Conservation (phyloP, 176 grass and related monocot species). For the Neostapfia colusana region DNA sequence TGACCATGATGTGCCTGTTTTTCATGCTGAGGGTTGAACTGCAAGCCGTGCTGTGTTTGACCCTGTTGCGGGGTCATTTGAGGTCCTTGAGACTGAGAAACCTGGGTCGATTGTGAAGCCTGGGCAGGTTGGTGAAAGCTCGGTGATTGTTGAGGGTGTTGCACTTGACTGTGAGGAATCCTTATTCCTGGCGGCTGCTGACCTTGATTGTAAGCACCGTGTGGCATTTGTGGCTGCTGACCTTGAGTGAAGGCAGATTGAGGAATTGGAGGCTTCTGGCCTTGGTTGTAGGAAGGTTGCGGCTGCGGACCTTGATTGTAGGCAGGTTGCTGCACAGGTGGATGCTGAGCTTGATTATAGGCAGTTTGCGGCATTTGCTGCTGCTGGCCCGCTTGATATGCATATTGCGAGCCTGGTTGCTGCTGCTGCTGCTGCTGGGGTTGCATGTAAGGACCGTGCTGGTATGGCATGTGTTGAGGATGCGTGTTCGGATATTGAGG, state of each 20-base stretch:
- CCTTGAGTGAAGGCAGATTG: slow-evolving; percentile 48
- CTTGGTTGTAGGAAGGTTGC: slow-evolving; percentile 21
- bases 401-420: slow-evolving; percentile 50
- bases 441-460: slow-evolving; percentile 64
- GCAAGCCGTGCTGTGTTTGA: slow-evolving; percentile 47
- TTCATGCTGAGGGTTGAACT: slow-evolving; percentile 39
- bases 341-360: slow-evolving; percentile 43
- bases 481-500: slow-evolving; percentile 37
- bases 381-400: slow-evolving; percentile 62
- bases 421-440: slow-evolving; percentile 45
- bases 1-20: slow-evolving; percentile 41
- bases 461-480: slow-evolving; percentile 49
- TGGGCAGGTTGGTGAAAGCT: slow-evolving; percentile 51
- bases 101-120: slow-evolving; percentile 26
- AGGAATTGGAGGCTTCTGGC: slow-evolving; percentile 24
- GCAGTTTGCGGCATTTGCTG: slow-evolving; percentile 26
- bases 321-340: slow-evolving; percentile 28
- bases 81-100: slow-evolving; percentile 49
- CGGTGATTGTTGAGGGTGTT: slow-evolving; percentile 46
- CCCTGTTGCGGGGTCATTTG: slow-evolving; percentile 46
- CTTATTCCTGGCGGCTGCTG: slow-evolving; percentile 50
- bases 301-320: slow-evolving; percentile 48
- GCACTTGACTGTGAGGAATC: slow-evolving; percentile 49
- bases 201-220: slow-evolving; percentile 51
- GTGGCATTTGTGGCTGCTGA: slow-evolving; percentile 49